These are phyloP conservation scores for Syzygium aqueum DNA, from an alignment of 345 rosid genomes.

Conservation along the genomic window DNA sequence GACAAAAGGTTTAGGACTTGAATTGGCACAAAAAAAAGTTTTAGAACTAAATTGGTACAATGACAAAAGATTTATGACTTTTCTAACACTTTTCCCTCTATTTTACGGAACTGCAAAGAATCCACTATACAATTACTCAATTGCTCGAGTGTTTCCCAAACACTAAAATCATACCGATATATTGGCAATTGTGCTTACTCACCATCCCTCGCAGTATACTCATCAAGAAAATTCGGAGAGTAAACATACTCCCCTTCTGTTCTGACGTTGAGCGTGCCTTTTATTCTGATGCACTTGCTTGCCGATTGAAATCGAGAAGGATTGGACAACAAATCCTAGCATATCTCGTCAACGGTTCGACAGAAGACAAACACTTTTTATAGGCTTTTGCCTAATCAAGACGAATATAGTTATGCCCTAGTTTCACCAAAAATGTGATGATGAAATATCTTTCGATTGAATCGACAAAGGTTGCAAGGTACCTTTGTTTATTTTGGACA, in stretches of 20 bases:
- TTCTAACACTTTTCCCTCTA: not conserved
- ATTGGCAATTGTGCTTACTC: not conserved
- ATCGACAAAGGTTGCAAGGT: not conserved
- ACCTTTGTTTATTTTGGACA: not conserved
- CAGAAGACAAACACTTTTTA: not conserved
- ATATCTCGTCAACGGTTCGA: not conserved
- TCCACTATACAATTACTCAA: not conserved
- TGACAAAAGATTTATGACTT: too few relatives aligned
- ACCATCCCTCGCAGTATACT: not conserved
- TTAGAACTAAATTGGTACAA: too few relatives aligned
- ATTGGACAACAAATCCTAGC: not conserved
- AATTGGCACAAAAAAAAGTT: too few relatives aligned
- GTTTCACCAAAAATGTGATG: not conserved
- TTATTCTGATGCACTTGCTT: not conserved
- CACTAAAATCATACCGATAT: not conserved
- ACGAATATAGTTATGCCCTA: not conserved
- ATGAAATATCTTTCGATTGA: not conserved
- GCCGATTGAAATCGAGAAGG: not conserved
- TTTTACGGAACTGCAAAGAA: not conserved
- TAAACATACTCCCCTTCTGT: not conserved
- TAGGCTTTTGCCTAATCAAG: not conserved
- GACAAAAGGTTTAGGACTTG: too few relatives aligned
- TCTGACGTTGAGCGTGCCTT: too few relatives aligned
- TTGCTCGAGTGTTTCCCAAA: not conserved
- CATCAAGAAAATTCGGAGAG: not conserved